These are phyloP conservation scores for Tylopilus cervinicoccineus DNA, from an alignment of 768 basidiomycete genomes.

Conservation along the genomic window DNA sequence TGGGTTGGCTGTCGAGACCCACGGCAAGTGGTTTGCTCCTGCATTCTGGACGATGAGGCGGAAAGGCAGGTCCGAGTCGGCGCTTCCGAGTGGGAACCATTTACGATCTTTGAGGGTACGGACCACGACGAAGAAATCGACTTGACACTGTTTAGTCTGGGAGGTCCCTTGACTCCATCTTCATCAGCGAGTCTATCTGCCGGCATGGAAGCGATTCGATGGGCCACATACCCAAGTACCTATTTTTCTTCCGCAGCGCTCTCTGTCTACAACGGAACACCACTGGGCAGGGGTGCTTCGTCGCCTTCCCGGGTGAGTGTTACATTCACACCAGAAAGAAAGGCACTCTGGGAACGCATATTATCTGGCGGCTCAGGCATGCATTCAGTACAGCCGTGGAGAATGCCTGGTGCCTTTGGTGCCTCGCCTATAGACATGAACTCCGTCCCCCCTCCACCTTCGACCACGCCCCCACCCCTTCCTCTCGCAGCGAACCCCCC, in stretches of 20 bases:
- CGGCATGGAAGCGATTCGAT: slow-evolving; percentile 33
- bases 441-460: slow-evolving; percentile 32
- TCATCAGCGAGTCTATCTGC: not conserved
- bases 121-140: slow-evolving; percentile 37
- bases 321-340: slow-evolving; percentile 36
- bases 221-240: slow-evolving; percentile 60
- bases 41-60: slow-evolving; percentile 40
- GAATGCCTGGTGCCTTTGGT: slow-evolving; percentile 14
- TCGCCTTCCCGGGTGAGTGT: slow-evolving; percentile 23
- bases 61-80: not conserved
- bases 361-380: slow-evolving; percentile 15
- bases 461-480: slow-evolving; percentile 32
- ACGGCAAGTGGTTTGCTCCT: slow-evolving; percentile 40
- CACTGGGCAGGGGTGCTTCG: slow-evolving; percentile 30
- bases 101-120: slow-evolving; percentile 36
- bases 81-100: slow-evolving; percentile 21
- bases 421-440: slow-evolving; percentile 11
- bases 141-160: slow-evolving; percentile 5
- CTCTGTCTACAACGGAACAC: slow-evolving; percentile 43
- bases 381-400: slow-evolving; percentile 20
- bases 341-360: slow-evolving; percentile 39
- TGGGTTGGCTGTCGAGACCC: slow-evolving; percentile 58
- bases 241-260: slow-evolving; percentile 57
- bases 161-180: slow-evolving; percentile 4
- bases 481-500: slow-evolving; percentile 19